Evolutionary conservation across 352 stramenopile genomes (phyloP), one percentile per base, ranked within the genome.

Genomic region (Globisporangium megalacanthum): DNA sequence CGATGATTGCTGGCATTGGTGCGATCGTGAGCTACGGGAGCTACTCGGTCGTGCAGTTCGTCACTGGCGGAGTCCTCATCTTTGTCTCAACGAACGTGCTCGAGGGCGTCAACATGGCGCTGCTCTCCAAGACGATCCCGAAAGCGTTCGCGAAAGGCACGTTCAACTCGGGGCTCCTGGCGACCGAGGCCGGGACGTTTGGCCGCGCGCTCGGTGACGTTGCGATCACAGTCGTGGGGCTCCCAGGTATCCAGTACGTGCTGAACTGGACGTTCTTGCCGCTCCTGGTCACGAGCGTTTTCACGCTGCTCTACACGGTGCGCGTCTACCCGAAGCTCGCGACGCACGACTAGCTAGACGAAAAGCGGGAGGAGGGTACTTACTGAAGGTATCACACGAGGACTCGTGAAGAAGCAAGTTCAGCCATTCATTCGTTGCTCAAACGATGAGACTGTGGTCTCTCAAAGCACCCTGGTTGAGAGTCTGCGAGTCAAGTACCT

Each of bases 91-190:
- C 86, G 22, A 98, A 97, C 71, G 86, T 96, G 15, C 84, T 97
- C 60, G 92, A 98, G 69, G 89, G 89, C 22, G 88, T 98, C 33
- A 96, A 97, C 59, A 97, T 97, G 72, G 94, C 87, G 44, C 65
- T 96, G 4, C 65, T 98, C 46, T 95, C 77, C 61, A 98, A 98
- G 73, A 93, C 96, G 19, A 97, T 98, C 52, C 89, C 90, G 0
- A 95, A 92, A 17, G 76, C 86, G 39, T 93, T 98, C 46, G 92
- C 94, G 2, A 86, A 87, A 17, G 94, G 92, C 35, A 98, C 92
- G 15, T 96, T 98, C 62, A 98, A 98, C 72, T 94, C 89, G 33
- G 95, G 95, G 5, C 73, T 98, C 50, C 67, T 98, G n/a, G 89
- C 92, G 1, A 98, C 94, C 7, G 77, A 98, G 49, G 84, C 95